Base-by-base conservation (phyloP, 2,329 filamentous ascomycete species). In the Aspergillus novoparasiticus region DNA sequence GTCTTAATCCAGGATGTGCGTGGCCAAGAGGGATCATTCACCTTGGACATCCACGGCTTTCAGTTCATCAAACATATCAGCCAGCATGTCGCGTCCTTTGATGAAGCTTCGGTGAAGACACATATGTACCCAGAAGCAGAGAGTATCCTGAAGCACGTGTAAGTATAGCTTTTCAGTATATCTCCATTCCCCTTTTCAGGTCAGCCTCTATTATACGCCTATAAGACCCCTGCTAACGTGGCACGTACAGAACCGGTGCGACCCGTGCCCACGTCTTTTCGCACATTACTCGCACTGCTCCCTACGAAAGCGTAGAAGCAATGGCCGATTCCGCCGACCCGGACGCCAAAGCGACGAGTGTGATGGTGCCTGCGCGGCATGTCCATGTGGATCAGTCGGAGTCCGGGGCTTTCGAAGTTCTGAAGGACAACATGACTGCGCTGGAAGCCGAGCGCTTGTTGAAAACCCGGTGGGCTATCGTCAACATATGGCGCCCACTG, bases 381-480 rank as follows among this genome's bases (percentile, higher is more conserved):
- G 51, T 62, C 10, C 60, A 62, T 28, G 55, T 56, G 11, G 60
- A 62, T 50, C 60, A 62, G 14, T 62, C 60, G 32, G 57, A 59
- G 19, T 3, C 57, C 14, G 60, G 60, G 2, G 60, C 60, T 10
- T 6, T 46, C 21, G 23, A 58, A 3, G 23, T 62, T 2, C 14
- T 62, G 3, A 39, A 39, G 11, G 30, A 62, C 14, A 55, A 46
- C 41, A 12, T 62, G 46, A 12, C 45, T 5, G 32, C 45, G 1
- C 23, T 56, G 14, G 39, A 62, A 30, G 60, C 23, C 2, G 60
- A 54, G 11, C 59, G 53, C 23, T 30, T 57, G 21, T 19, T 11
- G 4, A 28, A 57, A 10, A 16, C 41, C 12, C 59, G 57, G 9
- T 62, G 60, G 60, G 60, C 56, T 2, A 30, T 62, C 16, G 21